These are phyloP conservation scores for Clarireedia paspali DNA, from an alignment of 2,329 filamentous ascomycete genomes.

Conservation along the genomic window DNA sequence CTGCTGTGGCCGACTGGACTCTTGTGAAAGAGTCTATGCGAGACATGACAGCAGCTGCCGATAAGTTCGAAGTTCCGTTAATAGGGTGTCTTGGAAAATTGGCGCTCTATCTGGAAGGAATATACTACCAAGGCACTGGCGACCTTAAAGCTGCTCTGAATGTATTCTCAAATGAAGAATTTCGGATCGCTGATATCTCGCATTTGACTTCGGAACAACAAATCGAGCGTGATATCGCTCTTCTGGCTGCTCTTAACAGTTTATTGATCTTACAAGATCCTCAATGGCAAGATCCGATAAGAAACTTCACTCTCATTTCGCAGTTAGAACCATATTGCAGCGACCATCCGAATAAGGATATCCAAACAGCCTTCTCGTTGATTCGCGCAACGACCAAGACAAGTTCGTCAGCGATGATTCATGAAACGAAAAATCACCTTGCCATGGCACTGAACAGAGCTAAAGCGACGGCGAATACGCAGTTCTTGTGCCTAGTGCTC, in stretches of 20 bases:
- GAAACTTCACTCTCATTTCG: constrained; percentile 54
- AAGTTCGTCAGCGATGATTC: constrained; percentile 56
- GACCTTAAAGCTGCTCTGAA: constrained; percentile 60
- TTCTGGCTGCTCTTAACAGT: constrained; percentile 60
- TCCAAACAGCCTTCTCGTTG: constrained; percentile 71
- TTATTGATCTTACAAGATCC: constrained; percentile 66
- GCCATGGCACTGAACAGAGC: constrained; percentile 64
- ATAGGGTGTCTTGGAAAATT: constrained; percentile 21
- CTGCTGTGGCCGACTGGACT: constrained; percentile 25
- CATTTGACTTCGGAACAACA: constrained; percentile 36
- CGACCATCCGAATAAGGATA: constrained; percentile 63
- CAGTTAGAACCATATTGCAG: constrained; percentile 60
- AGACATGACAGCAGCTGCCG: constrained; percentile 17
- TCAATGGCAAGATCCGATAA: constrained; percentile 46
- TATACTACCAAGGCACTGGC: constrained; percentile 70
- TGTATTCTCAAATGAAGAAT: constrained; percentile 55
- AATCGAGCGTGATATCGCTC: constrained; percentile 53
- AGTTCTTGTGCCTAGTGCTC: constrained; percentile 75
- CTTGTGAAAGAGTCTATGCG: constrained; percentile 20
- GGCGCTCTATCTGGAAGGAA: constrained; percentile 59
- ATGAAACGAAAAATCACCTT: constrained; percentile 72
- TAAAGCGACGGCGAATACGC: constrained; percentile 62
- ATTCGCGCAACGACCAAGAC: constrained; percentile 61
- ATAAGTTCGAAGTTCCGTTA: constrained; percentile 18
- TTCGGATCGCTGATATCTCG: constrained; percentile 42